Conservation (phyloP, 768 basidiomycete genomes). For the Chalciporus piperatus region DNA sequence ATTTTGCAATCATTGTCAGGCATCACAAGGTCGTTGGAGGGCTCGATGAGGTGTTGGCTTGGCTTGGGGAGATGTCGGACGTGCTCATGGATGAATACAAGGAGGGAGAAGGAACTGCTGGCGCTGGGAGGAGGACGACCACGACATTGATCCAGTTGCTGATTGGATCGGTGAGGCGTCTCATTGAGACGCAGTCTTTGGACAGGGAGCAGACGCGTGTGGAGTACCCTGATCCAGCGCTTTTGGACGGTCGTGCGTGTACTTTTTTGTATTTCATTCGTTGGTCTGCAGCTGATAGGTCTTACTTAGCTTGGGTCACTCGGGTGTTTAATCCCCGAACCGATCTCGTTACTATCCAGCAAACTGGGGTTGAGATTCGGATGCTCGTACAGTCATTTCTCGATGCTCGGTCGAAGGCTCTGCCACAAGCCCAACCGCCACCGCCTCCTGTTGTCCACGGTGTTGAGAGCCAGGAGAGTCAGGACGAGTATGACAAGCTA, state of each 20-base stretch:
- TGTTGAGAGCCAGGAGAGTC: constrained; percentile 63
- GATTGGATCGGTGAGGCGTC: constrained; percentile 54
- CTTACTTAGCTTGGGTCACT: constrained; percentile 55
- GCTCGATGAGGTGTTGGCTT: constrained; percentile 52
- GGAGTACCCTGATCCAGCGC: constrained; percentile 60
- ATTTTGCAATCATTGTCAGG: constrained; percentile 60
- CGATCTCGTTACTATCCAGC: constrained; percentile 38
- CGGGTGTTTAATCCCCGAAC: constrained; percentile 46
- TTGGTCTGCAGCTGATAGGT: constrained; percentile 6
- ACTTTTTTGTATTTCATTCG: background rate
- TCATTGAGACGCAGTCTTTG: constrained; percentile 42
- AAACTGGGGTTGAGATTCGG: constrained; percentile 55
- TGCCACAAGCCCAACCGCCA: constrained; percentile 40
- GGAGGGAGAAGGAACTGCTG: constrained; percentile 22
- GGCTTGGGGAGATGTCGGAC: constrained; percentile 61
- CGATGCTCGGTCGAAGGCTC: constrained; percentile 45
- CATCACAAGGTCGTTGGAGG: constrained; percentile 44
- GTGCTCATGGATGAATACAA: constrained; percentile 56
- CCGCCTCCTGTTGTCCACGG: constrained; percentile 27
- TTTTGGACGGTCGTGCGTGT: constrained; percentile 54
- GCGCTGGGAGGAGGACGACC: constrained; percentile 23
- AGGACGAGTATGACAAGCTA: constrained; percentile 67
- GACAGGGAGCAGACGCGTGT: constrained; percentile 33
- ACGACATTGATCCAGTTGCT: constrained; percentile 47
- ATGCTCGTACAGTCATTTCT: constrained; percentile 60